Conservation (phyloP, 768 basidiomycete species). For the Pisolithus tinctorius region DNA sequence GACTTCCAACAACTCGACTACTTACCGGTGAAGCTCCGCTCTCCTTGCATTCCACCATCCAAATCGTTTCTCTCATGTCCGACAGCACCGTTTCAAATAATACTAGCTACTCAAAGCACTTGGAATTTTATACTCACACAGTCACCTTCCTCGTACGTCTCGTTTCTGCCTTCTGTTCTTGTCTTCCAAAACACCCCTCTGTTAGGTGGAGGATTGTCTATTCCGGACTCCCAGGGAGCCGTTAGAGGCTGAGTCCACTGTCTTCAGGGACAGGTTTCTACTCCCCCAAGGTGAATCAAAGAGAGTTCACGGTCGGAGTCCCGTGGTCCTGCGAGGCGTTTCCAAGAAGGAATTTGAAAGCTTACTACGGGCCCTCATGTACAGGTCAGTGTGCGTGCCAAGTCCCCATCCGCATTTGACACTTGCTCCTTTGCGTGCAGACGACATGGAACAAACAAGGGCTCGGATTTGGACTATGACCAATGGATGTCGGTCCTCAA, state of each 20-base stretch:
- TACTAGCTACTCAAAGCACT: too few species aligned
- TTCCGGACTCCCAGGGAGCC: conserved; percentile 15
- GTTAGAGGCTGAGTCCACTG: conserved; percentile 2
- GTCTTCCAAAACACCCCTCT: background rate
- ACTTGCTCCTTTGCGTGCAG: background rate
- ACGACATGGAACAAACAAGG: background rate
- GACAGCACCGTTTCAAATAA: too few species aligned
- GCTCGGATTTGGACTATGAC: background rate
- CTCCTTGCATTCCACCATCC: conserved; percentile 1
- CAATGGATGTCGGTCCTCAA: background rate
- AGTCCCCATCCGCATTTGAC: background rate
- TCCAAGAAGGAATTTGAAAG: too few species aligned
- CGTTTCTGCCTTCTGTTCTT: background rate
- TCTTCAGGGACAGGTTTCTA: conserved; percentile 13
- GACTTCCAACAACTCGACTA: too few species aligned
- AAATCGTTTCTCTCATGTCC: too few species aligned
- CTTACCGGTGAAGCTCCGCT: background rate
- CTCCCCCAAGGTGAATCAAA: conserved; percentile 6
- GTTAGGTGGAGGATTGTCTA: conserved; percentile 15
- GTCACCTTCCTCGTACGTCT: too few species aligned
- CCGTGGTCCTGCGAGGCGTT: background rate
- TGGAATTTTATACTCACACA: too few species aligned
- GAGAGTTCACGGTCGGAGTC: conserved; percentile 8
- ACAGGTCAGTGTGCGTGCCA: background rate
- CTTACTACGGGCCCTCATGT: too few species aligned